Conservation (phyloP, 495 filamentous ascomycete genomes). For the Antarctomyces pellizariae region DNA sequence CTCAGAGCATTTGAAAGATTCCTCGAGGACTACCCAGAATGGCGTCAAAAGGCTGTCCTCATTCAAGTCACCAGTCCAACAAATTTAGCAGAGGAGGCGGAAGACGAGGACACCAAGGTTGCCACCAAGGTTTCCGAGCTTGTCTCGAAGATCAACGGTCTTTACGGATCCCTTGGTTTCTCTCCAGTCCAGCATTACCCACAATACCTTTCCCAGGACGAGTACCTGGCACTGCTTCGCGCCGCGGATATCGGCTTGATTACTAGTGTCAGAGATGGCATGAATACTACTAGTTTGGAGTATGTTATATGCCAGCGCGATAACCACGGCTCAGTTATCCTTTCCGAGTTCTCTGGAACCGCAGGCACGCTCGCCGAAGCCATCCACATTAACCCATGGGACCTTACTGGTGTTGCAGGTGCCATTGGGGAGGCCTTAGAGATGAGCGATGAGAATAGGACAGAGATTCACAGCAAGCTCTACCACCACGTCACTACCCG, state of each 20-base stretch:
- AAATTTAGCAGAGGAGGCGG: constrained; percentile 46
- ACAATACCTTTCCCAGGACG: constrained; percentile 63
- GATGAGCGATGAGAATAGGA: constrained; percentile 39
- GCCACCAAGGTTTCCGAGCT: constrained; percentile 68
- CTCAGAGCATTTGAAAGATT: constrained; percentile 81
- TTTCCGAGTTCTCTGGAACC: constrained; percentile 90
- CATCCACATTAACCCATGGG: constrained; percentile 90
- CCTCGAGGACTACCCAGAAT: constrained; percentile 66
- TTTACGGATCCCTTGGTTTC: constrained; percentile 64
- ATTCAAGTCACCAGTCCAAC: constrained; percentile 88
- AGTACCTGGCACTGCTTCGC: constrained; percentile 79
- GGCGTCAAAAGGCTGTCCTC: constrained; percentile 76
- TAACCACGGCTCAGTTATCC: constrained; percentile 61
- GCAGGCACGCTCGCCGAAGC: constrained; percentile 65
- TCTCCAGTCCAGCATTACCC: constrained; percentile 81
- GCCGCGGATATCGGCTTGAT: constrained; percentile 76
- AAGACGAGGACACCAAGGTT: constrained; percentile 46
- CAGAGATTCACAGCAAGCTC: constrained; percentile 33
- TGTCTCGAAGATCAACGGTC: constrained; percentile 73
- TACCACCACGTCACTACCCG: constrained; percentile 63
- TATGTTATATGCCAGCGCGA: constrained; percentile 81
- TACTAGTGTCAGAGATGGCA: constrained; percentile 79
- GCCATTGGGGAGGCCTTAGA: constrained; percentile 57
- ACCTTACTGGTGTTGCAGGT: constrained; percentile 54
- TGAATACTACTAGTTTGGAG: constrained; percentile 90